phyloP scores from a whole-genome alignment of 2,329 filamentous ascomycete genomes.

The Pleochaeta shiraiana region DNA sequence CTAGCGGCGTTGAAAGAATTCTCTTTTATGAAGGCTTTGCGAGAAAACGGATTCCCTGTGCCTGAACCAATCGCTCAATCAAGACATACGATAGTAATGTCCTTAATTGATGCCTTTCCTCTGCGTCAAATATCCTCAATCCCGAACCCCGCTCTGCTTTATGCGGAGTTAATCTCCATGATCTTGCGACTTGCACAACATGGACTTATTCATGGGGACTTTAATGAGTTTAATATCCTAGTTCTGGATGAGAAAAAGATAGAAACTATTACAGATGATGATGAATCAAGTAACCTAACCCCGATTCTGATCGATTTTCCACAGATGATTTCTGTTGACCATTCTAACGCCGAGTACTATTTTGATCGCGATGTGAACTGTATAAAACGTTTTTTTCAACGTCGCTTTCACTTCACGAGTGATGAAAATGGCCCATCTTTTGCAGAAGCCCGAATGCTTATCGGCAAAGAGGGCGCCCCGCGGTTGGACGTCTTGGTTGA shows the following conservation, averaged over 20 bases:
- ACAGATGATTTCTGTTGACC: constrained; percentile 93
- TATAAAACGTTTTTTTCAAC: constrained; percentile 82
- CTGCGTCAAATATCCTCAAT: constrained; percentile 72
- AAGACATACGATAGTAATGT: constrained; percentile 93
- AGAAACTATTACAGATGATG: constrained; percentile 20
- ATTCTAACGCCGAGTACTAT: constrained; percentile 86
- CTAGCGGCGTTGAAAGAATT: constrained; percentile 87
- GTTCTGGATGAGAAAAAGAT: constrained; percentile 44
- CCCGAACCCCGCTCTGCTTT: constrained; percentile 64
- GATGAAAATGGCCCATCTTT: constrained; percentile 71
- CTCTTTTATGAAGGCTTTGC: constrained; percentile 77
- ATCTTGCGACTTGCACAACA: constrained; percentile 67
- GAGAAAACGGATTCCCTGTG: constrained; percentile 70
- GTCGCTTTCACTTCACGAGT: constrained; percentile 70
- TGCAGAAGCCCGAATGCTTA: constrained; percentile 54
- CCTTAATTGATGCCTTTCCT: constrained; percentile 76
- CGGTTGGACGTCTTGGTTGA: constrained; percentile 75
- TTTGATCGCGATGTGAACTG: constrained; percentile 93
- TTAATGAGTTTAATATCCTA: constrained; percentile 98
- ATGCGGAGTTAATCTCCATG: constrained; percentile 74
- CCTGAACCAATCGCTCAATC: constrained; percentile 76
- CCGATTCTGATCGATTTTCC: constrained; percentile 95
- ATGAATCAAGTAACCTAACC: constrained; percentile 24
- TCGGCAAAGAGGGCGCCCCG: constrained; percentile 39
- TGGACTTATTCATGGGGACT: constrained; percentile 91